Conservation (phyloP, 108 stramenopile genomes). For the Halocafeteria seosinensis region DNA sequence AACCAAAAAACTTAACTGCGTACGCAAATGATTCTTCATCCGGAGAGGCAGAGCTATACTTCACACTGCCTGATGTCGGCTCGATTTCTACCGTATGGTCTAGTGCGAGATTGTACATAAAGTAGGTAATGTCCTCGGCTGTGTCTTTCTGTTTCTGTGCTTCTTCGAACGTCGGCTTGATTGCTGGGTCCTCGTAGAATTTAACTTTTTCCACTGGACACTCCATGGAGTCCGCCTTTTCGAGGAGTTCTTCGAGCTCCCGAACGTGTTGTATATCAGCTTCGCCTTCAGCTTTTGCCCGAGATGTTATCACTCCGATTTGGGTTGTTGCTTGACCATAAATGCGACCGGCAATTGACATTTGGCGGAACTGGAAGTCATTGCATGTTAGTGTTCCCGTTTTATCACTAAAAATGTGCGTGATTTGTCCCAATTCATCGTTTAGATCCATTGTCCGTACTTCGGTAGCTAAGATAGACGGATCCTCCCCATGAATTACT, state of each 20-base stretch:
- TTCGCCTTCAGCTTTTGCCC: neutral
- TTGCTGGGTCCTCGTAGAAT: neutral
- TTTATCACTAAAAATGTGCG: conserved; percentile 68
- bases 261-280: conserved; percentile 17
- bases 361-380: conserved; percentile 25
- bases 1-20: conserved; percentile 30
- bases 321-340: conserved; percentile 20
- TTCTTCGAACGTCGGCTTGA: too few relatives aligned
- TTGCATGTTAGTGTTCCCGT: conserved; percentile 47
- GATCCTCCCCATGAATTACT: too few relatives aligned
- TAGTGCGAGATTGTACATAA: conserved; percentile 10
- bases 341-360: conserved; percentile 10
- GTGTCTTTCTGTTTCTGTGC: too few relatives aligned
- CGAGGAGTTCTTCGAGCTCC: conserved; percentile 16
- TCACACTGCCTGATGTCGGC: neutral
- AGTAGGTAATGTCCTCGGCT: neutral
- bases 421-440: conserved; percentile 70
- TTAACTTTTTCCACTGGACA: neutral
- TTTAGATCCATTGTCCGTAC: conserved; percentile 22
- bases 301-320: conserved; percentile 7
- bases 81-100: conserved; percentile 40
- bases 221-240: conserved; percentile 24
- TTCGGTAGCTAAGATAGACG: neutral
- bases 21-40: conserved; percentile 30
- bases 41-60: conserved; percentile 19